A percentile compares a stretch with the other conserved stretches of the same genome.
phyloP scores from a whole-genome alignment of 768 basidiomycete genomes.

The Calocybe cyanea region DNA sequence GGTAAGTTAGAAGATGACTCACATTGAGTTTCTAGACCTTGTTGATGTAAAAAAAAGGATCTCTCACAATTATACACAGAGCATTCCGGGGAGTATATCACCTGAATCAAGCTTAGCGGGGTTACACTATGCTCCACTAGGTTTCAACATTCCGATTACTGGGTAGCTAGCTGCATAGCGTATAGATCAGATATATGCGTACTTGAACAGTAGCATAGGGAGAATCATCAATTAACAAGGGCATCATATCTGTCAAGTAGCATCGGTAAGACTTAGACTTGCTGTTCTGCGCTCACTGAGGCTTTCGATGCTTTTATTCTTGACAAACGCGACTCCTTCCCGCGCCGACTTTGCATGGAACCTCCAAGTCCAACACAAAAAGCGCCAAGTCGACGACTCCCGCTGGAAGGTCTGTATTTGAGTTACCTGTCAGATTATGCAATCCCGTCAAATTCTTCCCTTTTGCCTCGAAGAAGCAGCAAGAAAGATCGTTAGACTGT shows the following conservation, averaged over 20 bases:
- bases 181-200: constrained; percentile 52
- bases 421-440: too few species aligned
- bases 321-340: neutral
- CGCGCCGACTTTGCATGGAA: constrained; percentile 10
- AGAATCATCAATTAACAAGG: constrained; percentile 21
- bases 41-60: constrained; percentile 22
- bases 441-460: too few species aligned
- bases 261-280: constrained; percentile 11
- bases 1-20: constrained; percentile 24
- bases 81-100: constrained; percentile 48
- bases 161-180: constrained; percentile 52
- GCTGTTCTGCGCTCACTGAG: neutral
- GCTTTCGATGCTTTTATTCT: neutral
- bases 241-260: constrained; percentile 15
- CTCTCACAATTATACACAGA: constrained; percentile 63
- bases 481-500: too few species aligned
- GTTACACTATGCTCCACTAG: constrained; percentile 69
- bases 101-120: constrained; percentile 57
- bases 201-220: constrained; percentile 37
- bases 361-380: constrained; percentile 16
- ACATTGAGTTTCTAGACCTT: neutral
- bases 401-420: constrained; percentile 24
- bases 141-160: constrained; percentile 53
- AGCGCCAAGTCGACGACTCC: neutral
- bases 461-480: too few species aligned